Evolutionary conservation across 225 moss, liverwort and hornwort species (phyloP).

Genomic region (Pleurozium schreberi): DNA sequence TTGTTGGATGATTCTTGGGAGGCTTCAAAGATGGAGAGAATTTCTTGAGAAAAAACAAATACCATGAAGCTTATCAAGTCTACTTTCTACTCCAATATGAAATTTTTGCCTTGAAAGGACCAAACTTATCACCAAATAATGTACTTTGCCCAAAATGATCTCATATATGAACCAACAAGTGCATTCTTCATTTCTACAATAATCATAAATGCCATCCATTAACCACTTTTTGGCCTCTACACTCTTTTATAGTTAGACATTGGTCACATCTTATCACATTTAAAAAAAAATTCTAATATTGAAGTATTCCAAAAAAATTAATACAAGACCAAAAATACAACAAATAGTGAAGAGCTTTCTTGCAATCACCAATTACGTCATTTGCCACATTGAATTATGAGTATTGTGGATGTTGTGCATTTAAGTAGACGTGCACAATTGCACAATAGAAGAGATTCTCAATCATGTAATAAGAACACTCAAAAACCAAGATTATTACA

Average conservation of each 20-base stretch:
- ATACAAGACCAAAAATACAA: not conserved
- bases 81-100: not conserved
- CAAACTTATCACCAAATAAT: not conserved
- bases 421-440: not conserved
- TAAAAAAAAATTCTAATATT: too few relatives aligned
- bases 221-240: fast-evolving
- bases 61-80: not conserved
- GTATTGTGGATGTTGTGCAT: not conserved
- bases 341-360: not conserved
- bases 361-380: not conserved
- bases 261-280: too few relatives aligned
- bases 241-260: not conserved
- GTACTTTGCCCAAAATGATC: not conserved
- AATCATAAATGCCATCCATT: not conserved
- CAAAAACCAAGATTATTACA: not conserved
- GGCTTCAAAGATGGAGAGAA: too few relatives aligned
- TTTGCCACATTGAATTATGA: not conserved
- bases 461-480: not conserved
- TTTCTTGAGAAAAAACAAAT: too few relatives aligned
- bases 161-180: not conserved
- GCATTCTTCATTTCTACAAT: not conserved
- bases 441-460: not conserved
- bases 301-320: fast-evolving
- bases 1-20: too few relatives aligned
- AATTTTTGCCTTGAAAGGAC: not conserved